A percentile compares a stretch with the other conserved stretches of the same genome.
These are phyloP conservation scores for Aspergillus incahuasiensis DNA, from an alignment of 495 filamentous ascomycete species.

Conservation along the genomic window DNA sequence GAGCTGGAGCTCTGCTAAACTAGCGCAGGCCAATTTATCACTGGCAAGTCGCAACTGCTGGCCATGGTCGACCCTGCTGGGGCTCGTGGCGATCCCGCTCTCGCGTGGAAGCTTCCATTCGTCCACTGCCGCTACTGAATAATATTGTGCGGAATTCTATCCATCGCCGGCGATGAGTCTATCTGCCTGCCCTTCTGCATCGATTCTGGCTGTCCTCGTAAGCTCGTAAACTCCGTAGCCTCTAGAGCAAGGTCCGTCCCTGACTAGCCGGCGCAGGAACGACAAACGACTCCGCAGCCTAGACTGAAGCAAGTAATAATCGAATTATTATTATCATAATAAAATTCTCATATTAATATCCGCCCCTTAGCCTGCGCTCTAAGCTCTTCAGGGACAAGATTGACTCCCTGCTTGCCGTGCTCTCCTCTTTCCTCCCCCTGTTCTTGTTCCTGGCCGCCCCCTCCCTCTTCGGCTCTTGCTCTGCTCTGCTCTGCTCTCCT, in stretches of 20 bases:
- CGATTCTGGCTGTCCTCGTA: too few species aligned
- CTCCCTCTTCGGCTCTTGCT: constrained; percentile 11
- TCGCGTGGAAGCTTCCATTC: background rate
- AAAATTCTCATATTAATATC: constrained; percentile 7
- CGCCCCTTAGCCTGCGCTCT: constrained; percentile 11
- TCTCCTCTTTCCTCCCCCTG: constrained; percentile 1
- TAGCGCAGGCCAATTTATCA: background rate
- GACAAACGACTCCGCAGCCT: constrained; percentile 15
- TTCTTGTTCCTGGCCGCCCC: constrained; percentile 2
- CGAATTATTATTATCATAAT: constrained; percentile 1
- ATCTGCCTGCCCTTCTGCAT: too few species aligned
- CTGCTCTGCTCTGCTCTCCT: constrained; percentile 3
- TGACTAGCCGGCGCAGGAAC: constrained; percentile 23
- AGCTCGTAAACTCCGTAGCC: too few species aligned
- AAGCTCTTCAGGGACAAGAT: constrained; percentile 21
- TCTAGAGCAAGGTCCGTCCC: constrained; percentile 4
- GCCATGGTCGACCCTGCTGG: background rate
- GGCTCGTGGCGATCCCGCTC: background rate
- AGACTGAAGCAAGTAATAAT: constrained; percentile 3
- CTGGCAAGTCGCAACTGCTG: too few species aligned
- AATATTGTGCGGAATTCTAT: background rate
- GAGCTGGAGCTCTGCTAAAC: too few species aligned
- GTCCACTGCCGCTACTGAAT: background rate
- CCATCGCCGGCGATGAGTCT: too few species aligned
- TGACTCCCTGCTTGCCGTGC: constrained; percentile 15